A percentile compares a stretch with the other conserved stretches of the same genome.
Evolutionary conservation across 2,329 filamentous ascomycete genomes (phyloP).

Genomic region (Bertia moriformis): DNA sequence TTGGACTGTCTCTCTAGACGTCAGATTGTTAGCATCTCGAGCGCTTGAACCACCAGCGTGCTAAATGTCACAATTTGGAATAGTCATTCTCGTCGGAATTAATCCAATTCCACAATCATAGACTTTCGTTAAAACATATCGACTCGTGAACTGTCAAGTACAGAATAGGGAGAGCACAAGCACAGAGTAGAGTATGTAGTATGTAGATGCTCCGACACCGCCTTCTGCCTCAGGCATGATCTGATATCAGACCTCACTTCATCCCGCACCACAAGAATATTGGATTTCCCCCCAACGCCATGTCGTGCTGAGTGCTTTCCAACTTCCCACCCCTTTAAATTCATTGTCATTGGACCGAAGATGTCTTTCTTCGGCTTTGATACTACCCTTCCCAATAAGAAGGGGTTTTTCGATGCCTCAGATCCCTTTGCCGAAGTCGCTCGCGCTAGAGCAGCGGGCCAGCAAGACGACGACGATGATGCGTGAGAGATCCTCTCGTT

Average conservation of each 20-base stretch:
- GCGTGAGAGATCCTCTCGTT: conserved; percentile 8
- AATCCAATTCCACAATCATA: too few species aligned
- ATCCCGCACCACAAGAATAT: not conserved
- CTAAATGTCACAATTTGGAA: too few species aligned
- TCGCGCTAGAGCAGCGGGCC: conserved; percentile 7
- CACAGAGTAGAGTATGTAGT: too few species aligned
- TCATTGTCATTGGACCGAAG: conserved; percentile 6
- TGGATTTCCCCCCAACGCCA: too few species aligned
- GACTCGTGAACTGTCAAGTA: too few species aligned
- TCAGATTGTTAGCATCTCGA: too few species aligned
- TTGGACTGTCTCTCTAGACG: too few species aligned
- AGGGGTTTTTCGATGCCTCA: conserved; percentile 65
- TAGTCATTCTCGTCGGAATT: too few species aligned
- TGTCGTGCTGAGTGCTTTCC: not conserved
- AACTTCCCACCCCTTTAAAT: not conserved
- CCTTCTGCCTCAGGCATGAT: not conserved
- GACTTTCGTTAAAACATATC: too few species aligned
- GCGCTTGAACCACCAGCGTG: too few species aligned
- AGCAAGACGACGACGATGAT: conserved; percentile 41
- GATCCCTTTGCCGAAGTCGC: conserved; percentile 82
- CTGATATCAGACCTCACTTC: not conserved
- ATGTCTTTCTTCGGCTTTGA: conserved; percentile 96
- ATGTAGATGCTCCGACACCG: too few species aligned
- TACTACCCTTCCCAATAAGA: conserved; percentile 38
- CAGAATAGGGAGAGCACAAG: too few species aligned